A percentile compares a stretch with the other conserved stretches of the same genome.
Evolutionary conservation across 148 eudicot genomes (phyloP).

Genomic region (Bassia scoparia): DNA sequence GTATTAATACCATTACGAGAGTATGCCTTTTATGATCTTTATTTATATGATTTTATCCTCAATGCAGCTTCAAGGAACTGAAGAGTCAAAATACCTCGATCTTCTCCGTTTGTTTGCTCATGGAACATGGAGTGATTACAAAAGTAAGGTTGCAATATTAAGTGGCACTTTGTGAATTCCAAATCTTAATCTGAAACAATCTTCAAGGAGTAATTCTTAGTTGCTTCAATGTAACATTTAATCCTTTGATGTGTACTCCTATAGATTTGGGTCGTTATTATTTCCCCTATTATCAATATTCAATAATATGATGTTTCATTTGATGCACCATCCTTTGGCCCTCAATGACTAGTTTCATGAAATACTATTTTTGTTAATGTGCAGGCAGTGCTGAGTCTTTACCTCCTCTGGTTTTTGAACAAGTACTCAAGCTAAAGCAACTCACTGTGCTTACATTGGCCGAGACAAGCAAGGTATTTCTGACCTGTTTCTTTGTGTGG

Average conservation of each 20-base stretch:
- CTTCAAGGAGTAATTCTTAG: background rate
- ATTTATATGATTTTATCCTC: constrained; percentile 10
- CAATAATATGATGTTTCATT: background rate
- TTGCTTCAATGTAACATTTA: background rate
- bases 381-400: constrained; percentile 58
- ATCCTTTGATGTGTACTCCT: background rate
- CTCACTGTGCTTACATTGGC: constrained; percentile 86
- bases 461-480: constrained; percentile 76
- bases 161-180: constrained; percentile 6
- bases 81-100: constrained; percentile 58
- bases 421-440: constrained; percentile 87
- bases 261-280: background rate
- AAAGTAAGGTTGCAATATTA: constrained; percentile 48
- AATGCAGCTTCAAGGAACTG: constrained; percentile 88
- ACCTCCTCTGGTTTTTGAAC: constrained; percentile 68
- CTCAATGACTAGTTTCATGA: background rate
- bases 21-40: background rate
- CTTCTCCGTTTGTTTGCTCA: constrained; percentile 88
- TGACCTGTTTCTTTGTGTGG: background rate
- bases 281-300: background rate
- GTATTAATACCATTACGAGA: background rate
- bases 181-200: background rate
- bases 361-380: constrained; percentile 15
- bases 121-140: constrained; percentile 96
- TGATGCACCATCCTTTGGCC: background rate